These are phyloP conservation scores for Eutrema salsugineum DNA, from an alignment of 441 rosid genomes.

Conservation along the genomic window DNA sequence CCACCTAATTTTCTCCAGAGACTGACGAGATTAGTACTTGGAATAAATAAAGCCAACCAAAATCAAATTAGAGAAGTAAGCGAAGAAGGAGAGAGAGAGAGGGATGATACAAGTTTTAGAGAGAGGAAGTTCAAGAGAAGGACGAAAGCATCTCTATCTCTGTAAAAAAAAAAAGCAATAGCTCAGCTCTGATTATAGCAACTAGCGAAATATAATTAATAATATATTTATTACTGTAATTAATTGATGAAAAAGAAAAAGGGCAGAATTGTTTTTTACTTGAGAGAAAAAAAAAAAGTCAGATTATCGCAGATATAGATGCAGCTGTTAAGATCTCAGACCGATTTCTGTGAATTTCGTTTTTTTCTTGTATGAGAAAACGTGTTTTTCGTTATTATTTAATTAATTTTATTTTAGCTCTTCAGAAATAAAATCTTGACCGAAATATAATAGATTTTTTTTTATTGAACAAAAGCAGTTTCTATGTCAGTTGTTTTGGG, in stretches of 20 bases:
- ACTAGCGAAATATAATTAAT: not conserved
- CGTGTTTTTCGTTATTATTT: not conserved
- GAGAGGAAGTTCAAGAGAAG: conserved; percentile 23
- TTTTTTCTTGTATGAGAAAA: not conserved
- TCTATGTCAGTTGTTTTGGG: conserved; percentile 29
- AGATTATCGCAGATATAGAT: not conserved
- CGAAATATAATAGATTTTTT: not conserved
- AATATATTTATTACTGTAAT: not conserved
- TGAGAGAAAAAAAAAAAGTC: not conserved
- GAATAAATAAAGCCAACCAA: conserved; percentile 7
- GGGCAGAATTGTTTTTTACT: not conserved
- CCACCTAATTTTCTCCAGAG: conserved; percentile 16
- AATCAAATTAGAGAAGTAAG: not conserved
- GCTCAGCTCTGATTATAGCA: conserved; percentile 16
- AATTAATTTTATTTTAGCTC: not conserved
- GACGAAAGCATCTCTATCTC: conserved; percentile 19
- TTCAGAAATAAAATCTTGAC: not conserved
- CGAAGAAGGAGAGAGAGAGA: conserved; percentile 9
- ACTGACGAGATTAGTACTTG: conserved; percentile 19
- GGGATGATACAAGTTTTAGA: conserved; percentile 1
- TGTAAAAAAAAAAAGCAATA: conserved; percentile 14
- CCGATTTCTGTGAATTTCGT: not conserved
- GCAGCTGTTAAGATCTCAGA: not conserved
- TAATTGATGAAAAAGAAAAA: not conserved
- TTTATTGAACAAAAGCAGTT: conserved; percentile 7